Base-by-base conservation (phyloP, 345 rosid genomes). In the Euphorbia pulcherrima region DNA sequence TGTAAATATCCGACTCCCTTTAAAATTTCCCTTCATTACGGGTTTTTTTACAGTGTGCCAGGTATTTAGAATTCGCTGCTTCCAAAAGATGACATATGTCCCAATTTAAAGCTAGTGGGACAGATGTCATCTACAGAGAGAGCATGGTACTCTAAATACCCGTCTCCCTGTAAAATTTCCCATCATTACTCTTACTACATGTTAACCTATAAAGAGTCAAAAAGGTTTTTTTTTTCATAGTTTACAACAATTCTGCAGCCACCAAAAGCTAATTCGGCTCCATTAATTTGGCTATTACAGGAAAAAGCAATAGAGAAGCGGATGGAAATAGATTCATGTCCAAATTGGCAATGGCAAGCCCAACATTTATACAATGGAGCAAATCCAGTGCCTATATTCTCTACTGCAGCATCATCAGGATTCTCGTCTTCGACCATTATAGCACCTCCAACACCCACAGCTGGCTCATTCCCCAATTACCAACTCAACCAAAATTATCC, bases 351-450 rank as follows among this genome's bases (percentile, higher is more conserved):
- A 62, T 72, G 81, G 78, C 77, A 76, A 71, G 57, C 62, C 50
- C 82, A 83, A 72, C 73, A 70, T 52, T 78, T 77, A 50, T 70
- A 53, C 23, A 75, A 78, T 7, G 81, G 78, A 39, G 47, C 74
- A 62, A 72, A 72, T 73, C 77, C 77, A 53, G 74, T 56, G 72
- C 76, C 82, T 21, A 61, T 73, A 74, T 81, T 84, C 69, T 68
- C 86, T 47, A 55, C 70, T 68, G 99, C 97, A 93, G 97, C 97
- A 91, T 93, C 99, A 93, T 93, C 99, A 87, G 97, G 99, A 93
- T 93, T 93, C 96, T 73, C 86, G 44, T 75, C 86, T 65, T 79
- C 88, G 62, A 68, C 75, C 58, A 61, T 64, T 48, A 67, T 75
- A 18, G 50, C 72, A 21, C 80, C 88, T 41, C 60, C 81, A 51